A percentile compares a stretch with the other conserved stretches of the same genome.
Evolutionary conservation across 2,329 filamentous ascomycete genomes (phyloP).

Genomic region (Nigrospora osmanthi): DNA sequence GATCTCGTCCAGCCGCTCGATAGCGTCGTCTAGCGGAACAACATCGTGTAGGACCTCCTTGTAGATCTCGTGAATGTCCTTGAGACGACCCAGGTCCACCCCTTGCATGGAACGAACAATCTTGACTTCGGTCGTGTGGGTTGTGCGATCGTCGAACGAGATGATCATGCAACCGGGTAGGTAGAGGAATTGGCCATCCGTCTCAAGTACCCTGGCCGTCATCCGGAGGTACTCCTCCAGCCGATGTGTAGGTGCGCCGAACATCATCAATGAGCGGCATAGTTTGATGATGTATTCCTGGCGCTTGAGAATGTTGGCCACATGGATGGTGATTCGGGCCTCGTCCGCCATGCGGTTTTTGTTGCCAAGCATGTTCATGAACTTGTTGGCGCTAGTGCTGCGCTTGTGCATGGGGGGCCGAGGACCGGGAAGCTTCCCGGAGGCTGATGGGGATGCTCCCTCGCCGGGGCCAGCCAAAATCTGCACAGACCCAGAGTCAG

Average conservation of each 20-base stretch:
- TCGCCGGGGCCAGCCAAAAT: conserved; percentile 8
- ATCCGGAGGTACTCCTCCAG: conserved; percentile 88
- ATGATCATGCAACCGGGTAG: conserved; percentile 92
- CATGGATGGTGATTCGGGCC: conserved; percentile 39
- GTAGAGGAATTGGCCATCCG: conserved; percentile 84
- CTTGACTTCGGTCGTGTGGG: conserved; percentile 60
- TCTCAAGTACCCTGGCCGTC: conserved; percentile 81
- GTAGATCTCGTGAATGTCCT: conserved; percentile 54
- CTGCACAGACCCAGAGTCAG: conserved; percentile 1
- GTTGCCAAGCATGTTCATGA: conserved; percentile 21
- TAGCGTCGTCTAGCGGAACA: conserved; percentile 50
- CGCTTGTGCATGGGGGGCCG: conserved; percentile 28
- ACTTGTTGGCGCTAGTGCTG: conserved; percentile 26
- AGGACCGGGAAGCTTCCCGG: conserved; percentile 12
- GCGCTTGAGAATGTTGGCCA: conserved; percentile 63
- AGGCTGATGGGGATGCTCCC: neutral
- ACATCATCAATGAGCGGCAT: conserved; percentile 81
- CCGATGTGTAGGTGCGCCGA: conserved; percentile 83
- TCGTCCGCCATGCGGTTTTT: conserved; percentile 34
- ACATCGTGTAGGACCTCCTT: conserved; percentile 58
- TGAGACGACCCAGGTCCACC: conserved; percentile 53
- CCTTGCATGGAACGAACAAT: conserved; percentile 52
- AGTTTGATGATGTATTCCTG: conserved; percentile 80
- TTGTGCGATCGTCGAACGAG: conserved; percentile 68
- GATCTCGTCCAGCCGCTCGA: conserved; percentile 42